These are phyloP conservation scores for Sindora glabra DNA, from an alignment of 306 rosid species.

Conservation along the genomic window DNA sequence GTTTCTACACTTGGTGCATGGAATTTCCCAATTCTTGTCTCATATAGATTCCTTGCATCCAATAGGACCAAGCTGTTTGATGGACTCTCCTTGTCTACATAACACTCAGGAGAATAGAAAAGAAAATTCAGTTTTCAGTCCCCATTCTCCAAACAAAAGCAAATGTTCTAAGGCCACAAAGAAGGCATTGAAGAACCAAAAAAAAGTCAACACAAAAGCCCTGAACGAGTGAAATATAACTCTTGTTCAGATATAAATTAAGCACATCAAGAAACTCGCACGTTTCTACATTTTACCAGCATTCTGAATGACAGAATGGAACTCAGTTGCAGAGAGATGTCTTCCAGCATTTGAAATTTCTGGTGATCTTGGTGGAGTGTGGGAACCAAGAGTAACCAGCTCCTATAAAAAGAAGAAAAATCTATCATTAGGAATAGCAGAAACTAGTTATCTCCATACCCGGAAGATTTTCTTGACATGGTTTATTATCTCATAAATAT, in stretches of 20 bases:
- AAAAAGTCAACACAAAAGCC: not conserved
- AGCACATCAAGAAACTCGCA: not conserved
- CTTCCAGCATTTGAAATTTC: slow-evolving; percentile 75
- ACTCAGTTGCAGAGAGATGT: slow-evolving; percentile 79
- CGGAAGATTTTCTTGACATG: no score
- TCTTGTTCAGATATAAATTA: no score
- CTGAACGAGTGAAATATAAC: not conserved
- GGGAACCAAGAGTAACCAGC: slow-evolving; percentile 71
- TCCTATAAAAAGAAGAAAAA: slow-evolving; percentile 37
- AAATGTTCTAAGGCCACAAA: no score
- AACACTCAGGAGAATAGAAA: slow-evolving; percentile 20
- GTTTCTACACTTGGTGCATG: slow-evolving; percentile 61
- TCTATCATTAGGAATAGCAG: not conserved
- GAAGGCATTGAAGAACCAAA: no score
- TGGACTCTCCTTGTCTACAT: slow-evolving; percentile 31
- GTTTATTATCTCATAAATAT: no score
- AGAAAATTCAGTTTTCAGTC: slow-evolving; percentile 4
- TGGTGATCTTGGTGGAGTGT: slow-evolving; percentile 53
- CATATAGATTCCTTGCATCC: slow-evolving; percentile 92
- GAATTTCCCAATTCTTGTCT: slow-evolving; percentile 93
- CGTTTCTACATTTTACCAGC: slow-evolving; percentile 39
- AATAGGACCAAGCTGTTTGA: slow-evolving; percentile 41
- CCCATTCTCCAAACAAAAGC: not conserved
- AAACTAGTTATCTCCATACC: not conserved
- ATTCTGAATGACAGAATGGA: slow-evolving; percentile 66